Base-by-base conservation (phyloP, 2,329 filamentous ascomycete species). In the Teratosphaeria destructans region DNA sequence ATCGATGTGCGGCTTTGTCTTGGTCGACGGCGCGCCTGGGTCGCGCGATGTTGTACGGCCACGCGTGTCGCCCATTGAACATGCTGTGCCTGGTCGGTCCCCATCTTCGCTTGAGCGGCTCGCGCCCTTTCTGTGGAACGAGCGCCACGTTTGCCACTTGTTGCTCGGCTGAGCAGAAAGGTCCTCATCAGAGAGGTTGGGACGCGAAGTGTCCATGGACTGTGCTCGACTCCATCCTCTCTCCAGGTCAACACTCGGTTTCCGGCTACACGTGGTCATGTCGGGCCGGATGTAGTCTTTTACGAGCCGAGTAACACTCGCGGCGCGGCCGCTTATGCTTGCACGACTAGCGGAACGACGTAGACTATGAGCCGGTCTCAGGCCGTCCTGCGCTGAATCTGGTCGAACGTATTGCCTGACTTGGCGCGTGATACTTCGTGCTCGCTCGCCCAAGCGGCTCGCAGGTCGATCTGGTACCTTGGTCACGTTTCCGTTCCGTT, bases 221-320 rank as follows among this genome's bases (percentile, higher is more conserved):
- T 57, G 60, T 14, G 61, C 61, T 49, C 64, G 60, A 34, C 58
- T 65, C 19, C 47, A 65, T 59, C 55, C 68, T 14, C 37, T 43
- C 5, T 43, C 37, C 8, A 43, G 12, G 68, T 60, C 73, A 66
- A 67, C 59, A 59, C 68, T 70, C 10, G 58, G 57, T 54, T 64
- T 67, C 16, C 64, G 63, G 43, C 64, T 66, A 12, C 65, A 62
- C 5, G 59, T 57, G 4, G 65, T 60, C 19, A 62, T 66, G 26
- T 60, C 63, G 0, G 76, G 75, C 53, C 76, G 72, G 59, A 78
- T 72, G 62, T 76, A 77, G 3, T 76, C 75, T 56, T 69, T 73
- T 54, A 77, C 71, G n/a, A 72, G 53, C 2, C 58, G 72, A n/a
- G 54, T 52, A 34, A 52, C 56, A 39, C 53, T 55, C 26, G 19